A percentile compares a stretch with the other conserved stretches of the same genome.
These are phyloP conservation scores for Pavlovales sp. DNA, from an alignment of 208 protist species.

Conservation along the genomic window DNA sequence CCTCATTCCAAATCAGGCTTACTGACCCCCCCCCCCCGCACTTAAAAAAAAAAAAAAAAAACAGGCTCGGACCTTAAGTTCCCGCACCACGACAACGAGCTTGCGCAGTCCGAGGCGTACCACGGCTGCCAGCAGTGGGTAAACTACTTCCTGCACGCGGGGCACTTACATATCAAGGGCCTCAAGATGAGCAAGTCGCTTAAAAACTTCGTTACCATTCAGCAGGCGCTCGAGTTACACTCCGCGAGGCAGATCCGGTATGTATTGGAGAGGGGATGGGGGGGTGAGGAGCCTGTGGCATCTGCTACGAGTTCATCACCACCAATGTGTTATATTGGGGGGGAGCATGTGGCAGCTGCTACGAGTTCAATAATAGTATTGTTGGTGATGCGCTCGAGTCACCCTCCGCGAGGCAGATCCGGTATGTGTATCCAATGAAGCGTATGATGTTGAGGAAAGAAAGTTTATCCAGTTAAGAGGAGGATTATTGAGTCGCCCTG, in stretches of 20 bases:
- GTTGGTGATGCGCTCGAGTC: constrained; percentile 74
- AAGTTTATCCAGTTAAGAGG: too few species aligned
- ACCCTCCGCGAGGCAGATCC: constrained; percentile 72
- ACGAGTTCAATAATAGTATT: too few species aligned
- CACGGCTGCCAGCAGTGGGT: constrained; percentile 81
- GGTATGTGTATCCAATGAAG: too few species aligned
- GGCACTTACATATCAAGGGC: constrained; percentile 94
- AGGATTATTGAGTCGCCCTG: too few species aligned
- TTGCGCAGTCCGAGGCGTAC: constrained; percentile 74
- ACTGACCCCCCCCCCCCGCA: background rate
- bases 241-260: constrained; percentile 74
- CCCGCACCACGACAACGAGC: constrained; percentile 99
- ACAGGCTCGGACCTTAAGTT: constrained; percentile 89
- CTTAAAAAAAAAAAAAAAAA: background rate
- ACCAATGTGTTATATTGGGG: too few species aligned
- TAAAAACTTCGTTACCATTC: constrained; percentile 99
- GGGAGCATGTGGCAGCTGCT: too few species aligned
- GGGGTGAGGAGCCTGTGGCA: too few species aligned
- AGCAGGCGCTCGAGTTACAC: constrained; percentile 65
- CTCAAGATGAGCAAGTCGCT: constrained; percentile 99
- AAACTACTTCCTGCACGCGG: constrained; percentile 92
- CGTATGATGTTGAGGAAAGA: too few species aligned
- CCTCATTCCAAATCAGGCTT: background rate
- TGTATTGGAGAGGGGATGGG: too few species aligned
- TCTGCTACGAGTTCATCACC: too few species aligned